phyloP scores from a whole-genome alignment of 495 filamentous ascomycete species.

The Neurospora sp. region DNA sequence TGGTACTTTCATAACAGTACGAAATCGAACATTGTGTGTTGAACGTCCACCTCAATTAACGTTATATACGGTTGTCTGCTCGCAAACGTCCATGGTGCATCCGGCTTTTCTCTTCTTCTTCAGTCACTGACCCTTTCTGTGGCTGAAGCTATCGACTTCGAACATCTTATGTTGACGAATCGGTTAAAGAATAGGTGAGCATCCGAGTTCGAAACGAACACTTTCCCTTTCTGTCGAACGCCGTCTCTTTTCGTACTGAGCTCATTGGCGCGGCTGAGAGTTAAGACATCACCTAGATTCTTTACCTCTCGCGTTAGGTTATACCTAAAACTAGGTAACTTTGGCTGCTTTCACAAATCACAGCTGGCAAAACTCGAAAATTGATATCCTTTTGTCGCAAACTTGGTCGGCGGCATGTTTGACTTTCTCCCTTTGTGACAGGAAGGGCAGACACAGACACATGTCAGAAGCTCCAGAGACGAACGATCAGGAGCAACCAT shows the following conservation, averaged over 20 bases:
- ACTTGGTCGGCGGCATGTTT: constrained; percentile 24
- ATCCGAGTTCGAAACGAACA: background rate
- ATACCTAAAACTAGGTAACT: no score
- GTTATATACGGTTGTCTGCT: background rate
- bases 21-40: background rate
- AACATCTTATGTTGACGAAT: background rate
- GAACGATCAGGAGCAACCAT: constrained; percentile 4
- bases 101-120: background rate
- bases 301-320: no score
- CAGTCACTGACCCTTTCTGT: background rate
- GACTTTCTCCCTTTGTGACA: constrained; percentile 19
- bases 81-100: background rate
- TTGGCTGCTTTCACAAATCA: no score
- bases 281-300: no score
- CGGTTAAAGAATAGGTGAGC: background rate
- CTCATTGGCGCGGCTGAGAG: background rate
- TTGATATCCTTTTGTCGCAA: constrained; percentile 31
- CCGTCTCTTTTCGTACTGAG: background rate
- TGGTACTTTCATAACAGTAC: background rate
- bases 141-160: background rate
- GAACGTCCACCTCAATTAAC: background rate
- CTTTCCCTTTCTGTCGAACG: background rate
- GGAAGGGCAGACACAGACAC: constrained; percentile 1
- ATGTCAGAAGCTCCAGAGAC: background rate
- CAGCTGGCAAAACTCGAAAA: constrained; percentile 39